phyloP scores from a whole-genome alignment of 331 rosid genomes.

The Malus hybrid region DNA sequence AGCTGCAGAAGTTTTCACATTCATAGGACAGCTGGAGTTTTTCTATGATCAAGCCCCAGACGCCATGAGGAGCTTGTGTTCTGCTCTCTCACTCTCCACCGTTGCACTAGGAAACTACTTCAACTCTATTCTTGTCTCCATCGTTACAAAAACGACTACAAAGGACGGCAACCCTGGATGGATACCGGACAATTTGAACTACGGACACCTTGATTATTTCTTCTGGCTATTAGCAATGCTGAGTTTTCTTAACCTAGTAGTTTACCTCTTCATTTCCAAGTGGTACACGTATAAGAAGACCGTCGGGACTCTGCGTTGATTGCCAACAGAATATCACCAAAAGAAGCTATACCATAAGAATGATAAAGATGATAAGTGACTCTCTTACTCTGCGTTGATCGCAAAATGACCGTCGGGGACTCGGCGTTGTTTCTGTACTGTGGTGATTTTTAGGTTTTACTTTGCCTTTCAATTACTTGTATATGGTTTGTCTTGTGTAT shows the following conservation, averaged over 20 bases:
- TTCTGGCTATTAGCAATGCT: slow-evolving; percentile 36
- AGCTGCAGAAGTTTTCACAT: slow-evolving; percentile 45
- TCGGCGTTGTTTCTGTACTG: background rate
- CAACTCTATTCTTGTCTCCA: slow-evolving; percentile 44
- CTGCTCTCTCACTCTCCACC: slow-evolving; percentile 51
- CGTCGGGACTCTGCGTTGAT: slow-evolving; percentile 42
- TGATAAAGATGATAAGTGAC: too few species aligned
- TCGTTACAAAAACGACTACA: slow-evolving; percentile 28
- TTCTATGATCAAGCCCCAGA: slow-evolving; percentile 56
- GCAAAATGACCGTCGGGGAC: too few species aligned
- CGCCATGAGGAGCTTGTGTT: slow-evolving; percentile 43
- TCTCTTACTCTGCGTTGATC: too few species aligned
- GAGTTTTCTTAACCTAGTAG: slow-evolving; percentile 49
- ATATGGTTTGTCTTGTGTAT: background rate
- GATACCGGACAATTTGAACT: slow-evolving; percentile 34
- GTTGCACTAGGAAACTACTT: slow-evolving; percentile 45
- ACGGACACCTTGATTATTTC: slow-evolving; percentile 35
- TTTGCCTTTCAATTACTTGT: background rate
- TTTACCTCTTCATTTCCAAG: slow-evolving; percentile 43
- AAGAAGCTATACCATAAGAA: background rate
- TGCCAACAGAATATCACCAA: background rate
- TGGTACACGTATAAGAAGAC: slow-evolving; percentile 61
- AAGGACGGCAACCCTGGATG: slow-evolving; percentile 35
- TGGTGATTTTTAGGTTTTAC: background rate
- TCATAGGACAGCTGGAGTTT: slow-evolving; percentile 47